phyloP scores from a whole-genome alignment of 441 rosid genomes.

The Rhodomyrtus psidioides region DNA sequence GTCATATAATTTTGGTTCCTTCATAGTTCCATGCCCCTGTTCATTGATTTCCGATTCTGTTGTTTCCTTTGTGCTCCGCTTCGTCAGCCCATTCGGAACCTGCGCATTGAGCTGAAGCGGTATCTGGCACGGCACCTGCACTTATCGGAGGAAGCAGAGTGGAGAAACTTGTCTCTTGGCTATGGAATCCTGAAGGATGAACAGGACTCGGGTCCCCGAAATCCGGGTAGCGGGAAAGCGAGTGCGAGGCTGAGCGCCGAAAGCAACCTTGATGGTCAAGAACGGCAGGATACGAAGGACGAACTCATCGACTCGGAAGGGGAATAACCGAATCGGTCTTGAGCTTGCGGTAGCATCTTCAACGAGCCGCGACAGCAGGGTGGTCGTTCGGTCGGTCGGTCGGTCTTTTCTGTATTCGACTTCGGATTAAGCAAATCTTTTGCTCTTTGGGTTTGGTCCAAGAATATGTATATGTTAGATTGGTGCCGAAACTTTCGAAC shows the following conservation, averaged over 20 bases:
- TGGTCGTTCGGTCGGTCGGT: too few species aligned
- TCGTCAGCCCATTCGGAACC: background rate
- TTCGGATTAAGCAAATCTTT: background rate
- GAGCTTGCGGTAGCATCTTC: background rate
- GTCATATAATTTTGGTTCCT: background rate
- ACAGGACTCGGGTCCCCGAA: background rate
- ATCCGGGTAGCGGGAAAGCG: background rate
- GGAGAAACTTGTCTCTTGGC: background rate
- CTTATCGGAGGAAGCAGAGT: background rate
- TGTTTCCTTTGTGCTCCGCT: background rate
- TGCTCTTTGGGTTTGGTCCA: background rate
- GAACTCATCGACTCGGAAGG: background rate
- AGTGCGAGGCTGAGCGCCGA: background rate
- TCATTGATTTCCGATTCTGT: background rate
- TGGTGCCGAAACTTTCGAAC: background rate
- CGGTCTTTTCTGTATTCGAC: background rate
- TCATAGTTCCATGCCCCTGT: background rate
- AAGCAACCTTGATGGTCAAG: background rate
- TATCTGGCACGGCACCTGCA: background rate
- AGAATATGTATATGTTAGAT: background rate
- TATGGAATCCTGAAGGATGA: background rate
- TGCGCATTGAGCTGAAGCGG: background rate
- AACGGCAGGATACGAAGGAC: background rate
- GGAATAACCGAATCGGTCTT: background rate
- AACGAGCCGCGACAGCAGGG: too few species aligned